phyloP scores from a whole-genome alignment of 164 flowering plant species.

The Stephania yunnanensis region DNA sequence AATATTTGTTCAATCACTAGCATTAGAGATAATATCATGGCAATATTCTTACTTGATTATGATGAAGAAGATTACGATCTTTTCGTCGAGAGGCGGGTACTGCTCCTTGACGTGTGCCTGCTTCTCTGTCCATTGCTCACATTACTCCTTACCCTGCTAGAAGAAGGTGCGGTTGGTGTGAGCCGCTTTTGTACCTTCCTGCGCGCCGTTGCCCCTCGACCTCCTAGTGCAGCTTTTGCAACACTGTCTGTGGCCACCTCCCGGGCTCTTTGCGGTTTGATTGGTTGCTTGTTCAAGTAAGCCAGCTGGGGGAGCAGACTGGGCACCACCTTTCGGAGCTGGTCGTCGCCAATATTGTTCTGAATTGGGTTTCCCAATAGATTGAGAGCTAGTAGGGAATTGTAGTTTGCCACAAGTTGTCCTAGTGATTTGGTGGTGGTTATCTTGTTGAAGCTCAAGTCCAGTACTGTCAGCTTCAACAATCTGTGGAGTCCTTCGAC shows the following conservation, averaged over 20 bases:
- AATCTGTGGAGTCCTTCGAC: conserved; percentile 90
- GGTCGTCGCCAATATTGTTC: conserved; percentile 70
- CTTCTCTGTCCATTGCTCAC: conserved; percentile 26
- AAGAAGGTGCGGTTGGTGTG: conserved; percentile 28
- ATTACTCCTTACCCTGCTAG: conserved; percentile 28
- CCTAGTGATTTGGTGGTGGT: conserved; percentile 78
- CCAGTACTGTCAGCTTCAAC: conserved; percentile 70
- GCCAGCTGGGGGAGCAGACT: conserved; percentile 76
- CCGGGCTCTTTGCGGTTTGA: conserved; percentile 67
- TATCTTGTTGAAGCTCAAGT: conserved; percentile 93
- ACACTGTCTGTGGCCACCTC: conserved; percentile 54
- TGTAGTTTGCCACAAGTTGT: conserved; percentile 84
- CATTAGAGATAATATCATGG: not conserved
- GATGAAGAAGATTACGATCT: not conserved
- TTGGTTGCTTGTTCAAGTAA: conserved; percentile 78
- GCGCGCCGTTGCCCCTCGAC: conserved; percentile 28
- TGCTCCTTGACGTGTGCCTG: conserved; percentile 35
- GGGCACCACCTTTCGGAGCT: conserved; percentile 61
- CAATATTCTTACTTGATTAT: not conserved
- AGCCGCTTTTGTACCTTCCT: conserved; percentile 38
- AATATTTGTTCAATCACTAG: not conserved
- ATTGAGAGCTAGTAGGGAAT: conserved; percentile 68
- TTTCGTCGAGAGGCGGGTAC: conserved; percentile 7
- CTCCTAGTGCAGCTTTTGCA: conserved; percentile 75
- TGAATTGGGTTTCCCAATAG: conserved; percentile 80